A percentile compares a stretch with the other conserved stretches of the same genome.
Conservation (phyloP, 495 filamentous ascomycete genomes). For the Hypoxylon fragiforme region DNA sequence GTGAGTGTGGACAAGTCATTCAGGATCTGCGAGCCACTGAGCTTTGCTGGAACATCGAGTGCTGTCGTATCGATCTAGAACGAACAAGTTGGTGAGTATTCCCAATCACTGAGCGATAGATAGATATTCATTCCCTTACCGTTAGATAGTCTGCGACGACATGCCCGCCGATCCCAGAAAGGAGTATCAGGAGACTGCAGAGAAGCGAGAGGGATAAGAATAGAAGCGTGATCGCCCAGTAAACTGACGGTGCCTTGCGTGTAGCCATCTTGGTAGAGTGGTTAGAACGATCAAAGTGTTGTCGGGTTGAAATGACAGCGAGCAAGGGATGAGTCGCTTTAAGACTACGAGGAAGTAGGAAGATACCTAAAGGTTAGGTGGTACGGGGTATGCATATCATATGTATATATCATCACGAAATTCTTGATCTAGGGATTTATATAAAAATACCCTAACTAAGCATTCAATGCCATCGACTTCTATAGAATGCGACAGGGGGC, state of each 20-base stretch:
- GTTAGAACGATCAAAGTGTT: too few species aligned
- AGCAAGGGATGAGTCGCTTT: too few species aligned
- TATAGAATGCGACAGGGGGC: too few species aligned
- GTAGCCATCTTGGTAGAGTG: slow-evolving; percentile 20
- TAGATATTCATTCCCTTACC: slow-evolving; percentile 24
- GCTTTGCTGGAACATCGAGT: slow-evolving; percentile 36
- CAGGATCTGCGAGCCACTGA: slow-evolving; percentile 37
- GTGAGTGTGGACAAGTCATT: slow-evolving; percentile 37
- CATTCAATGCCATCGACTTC: too few species aligned
- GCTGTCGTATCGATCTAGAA: slow-evolving; percentile 36
- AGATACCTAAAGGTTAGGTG: too few species aligned
- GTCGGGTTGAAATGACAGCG: too few species aligned
- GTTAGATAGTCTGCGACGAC: slow-evolving; percentile 36
- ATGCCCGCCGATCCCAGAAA: slow-evolving; percentile 34
- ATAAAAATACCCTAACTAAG: too few species aligned
- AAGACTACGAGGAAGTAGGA: too few species aligned
- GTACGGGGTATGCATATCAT: too few species aligned
- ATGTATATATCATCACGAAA: too few species aligned
- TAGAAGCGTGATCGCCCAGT: slow-evolving; percentile 23
- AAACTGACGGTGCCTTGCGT: not conserved
- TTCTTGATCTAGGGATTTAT: too few species aligned
- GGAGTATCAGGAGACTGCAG: slow-evolving; percentile 34
- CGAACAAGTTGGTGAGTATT: not conserved
- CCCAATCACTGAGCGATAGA: not conserved
- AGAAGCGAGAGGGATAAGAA: slow-evolving; percentile 34